phyloP scores from a whole-genome alignment of 1,284 basidiomycete genomes.

The Omphalotus olearius region DNA sequence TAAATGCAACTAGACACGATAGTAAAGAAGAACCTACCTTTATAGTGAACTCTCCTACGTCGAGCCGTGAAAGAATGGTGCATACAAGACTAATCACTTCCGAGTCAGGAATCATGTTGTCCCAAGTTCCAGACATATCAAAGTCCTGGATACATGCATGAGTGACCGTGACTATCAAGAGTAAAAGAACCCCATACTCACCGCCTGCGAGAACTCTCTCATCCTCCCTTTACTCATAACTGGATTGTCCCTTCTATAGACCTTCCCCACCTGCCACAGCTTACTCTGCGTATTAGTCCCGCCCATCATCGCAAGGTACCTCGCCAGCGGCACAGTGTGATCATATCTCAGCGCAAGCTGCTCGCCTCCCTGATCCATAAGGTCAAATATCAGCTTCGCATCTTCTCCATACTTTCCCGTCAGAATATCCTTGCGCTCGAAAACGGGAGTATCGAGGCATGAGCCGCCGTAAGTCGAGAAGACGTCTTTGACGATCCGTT shows the following conservation, averaged over 20 bases:
- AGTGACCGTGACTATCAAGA: conserved; percentile 1
- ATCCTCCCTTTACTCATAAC: conserved; percentile 98
- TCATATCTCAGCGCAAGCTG: conserved; percentile 94
- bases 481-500: conserved; percentile 82
- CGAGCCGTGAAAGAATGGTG: conserved; percentile 79
- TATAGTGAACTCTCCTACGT: conserved; percentile 91
- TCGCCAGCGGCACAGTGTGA: conserved; percentile 93
- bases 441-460: conserved; percentile 96
- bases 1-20: not conserved
- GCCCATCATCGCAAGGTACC: conserved; percentile 94
- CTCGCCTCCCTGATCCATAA: conserved; percentile 98
- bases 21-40: conserved; percentile 54
- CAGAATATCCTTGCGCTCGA: conserved; percentile 95
- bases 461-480: conserved; percentile 90
- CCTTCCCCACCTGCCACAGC: conserved; percentile 97
- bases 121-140: conserved; percentile 92
- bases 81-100: conserved; percentile 85
- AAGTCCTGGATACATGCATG: conserved; percentile 68
- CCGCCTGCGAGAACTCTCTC: conserved; percentile 98
- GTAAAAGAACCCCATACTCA: conserved; percentile 36
- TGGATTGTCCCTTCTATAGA: conserved; percentile 94
- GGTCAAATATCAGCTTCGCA: conserved; percentile 96
- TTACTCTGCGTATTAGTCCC: conserved; percentile 71
- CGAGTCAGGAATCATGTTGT: conserved; percentile 96
- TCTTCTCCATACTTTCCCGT: conserved; percentile 98